These are phyloP conservation scores for Asterophora parasitica DNA, from an alignment of 768 basidiomycete genomes.

Conservation along the genomic window DNA sequence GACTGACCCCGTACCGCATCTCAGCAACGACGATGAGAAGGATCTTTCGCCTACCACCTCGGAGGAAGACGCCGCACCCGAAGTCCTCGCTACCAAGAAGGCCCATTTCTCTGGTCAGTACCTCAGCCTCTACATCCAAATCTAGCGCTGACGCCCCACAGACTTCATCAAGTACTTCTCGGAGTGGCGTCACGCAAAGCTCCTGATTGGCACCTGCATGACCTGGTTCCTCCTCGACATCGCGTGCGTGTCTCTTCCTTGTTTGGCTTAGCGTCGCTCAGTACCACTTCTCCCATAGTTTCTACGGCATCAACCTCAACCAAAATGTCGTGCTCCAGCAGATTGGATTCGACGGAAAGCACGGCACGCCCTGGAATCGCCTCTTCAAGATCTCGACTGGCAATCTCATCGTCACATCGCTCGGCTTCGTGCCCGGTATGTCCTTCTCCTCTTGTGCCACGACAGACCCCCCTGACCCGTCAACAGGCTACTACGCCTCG, in stretches of 20 bases:
- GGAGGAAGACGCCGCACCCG: slow-evolving; percentile 13
- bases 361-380: slow-evolving; percentile 55
- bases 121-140: not conserved
- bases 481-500: slow-evolving; percentile 61
- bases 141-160: slow-evolving; percentile 13
- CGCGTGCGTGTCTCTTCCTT: slow-evolving; percentile 33
- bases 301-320: slow-evolving; percentile 72
- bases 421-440: slow-evolving; percentile 75
- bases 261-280: not conserved
- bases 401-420: slow-evolving; percentile 64
- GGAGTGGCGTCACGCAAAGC: slow-evolving; percentile 65
- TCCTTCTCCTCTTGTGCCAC: not conserved
- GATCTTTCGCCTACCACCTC: not conserved
- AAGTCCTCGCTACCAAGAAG: slow-evolving; percentile 33
- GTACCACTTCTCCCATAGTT: slow-evolving; percentile 29
- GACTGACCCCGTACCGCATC: too few relatives aligned
- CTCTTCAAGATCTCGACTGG: slow-evolving; percentile 67
- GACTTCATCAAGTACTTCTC: slow-evolving; percentile 68
- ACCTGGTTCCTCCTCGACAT: slow-evolving; percentile 80
- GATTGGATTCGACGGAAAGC: slow-evolving; percentile 61
- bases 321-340: slow-evolving; percentile 72
- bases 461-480: slow-evolving; percentile 1
- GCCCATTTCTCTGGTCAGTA: slow-evolving; percentile 46
- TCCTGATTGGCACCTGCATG: slow-evolving; percentile 59
- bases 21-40: slow-evolving; percentile 11